Evolutionary conservation across 2,329 filamentous ascomycete genomes (phyloP).

Genomic region (Colletotrichum camelliae): DNA sequence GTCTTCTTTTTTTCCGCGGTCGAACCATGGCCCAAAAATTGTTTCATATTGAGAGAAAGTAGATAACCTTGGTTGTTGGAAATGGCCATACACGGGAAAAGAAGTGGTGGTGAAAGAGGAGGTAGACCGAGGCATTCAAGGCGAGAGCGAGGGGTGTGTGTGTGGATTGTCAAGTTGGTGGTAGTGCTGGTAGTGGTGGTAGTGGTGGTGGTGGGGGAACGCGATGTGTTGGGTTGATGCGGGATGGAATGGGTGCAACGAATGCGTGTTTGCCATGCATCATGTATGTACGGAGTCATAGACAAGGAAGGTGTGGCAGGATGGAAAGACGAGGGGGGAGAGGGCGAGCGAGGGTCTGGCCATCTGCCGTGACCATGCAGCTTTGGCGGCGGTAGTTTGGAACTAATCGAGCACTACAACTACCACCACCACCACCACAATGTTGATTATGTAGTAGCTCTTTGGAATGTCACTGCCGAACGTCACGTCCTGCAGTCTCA

Average conservation of each 20-base stretch:
- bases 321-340: not conserved
- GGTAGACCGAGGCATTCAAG: not conserved
- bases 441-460: not conserved
- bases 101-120: not conserved
- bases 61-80: not conserved
- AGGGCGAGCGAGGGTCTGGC: not conserved
- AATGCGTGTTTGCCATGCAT: not conserved
- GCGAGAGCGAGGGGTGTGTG: too few species aligned
- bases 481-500: not conserved
- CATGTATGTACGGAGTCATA: not conserved
- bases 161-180: not conserved
- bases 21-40: not conserved
- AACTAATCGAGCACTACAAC: not conserved
- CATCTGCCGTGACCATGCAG: not conserved
- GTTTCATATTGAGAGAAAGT: not conserved
- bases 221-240: not conserved
- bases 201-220: not conserved
- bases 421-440: not conserved
- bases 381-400: not conserved
- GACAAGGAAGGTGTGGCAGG: not conserved
- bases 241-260: not conserved
- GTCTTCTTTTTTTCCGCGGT: not conserved
- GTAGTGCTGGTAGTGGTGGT: not conserved
- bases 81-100: not conserved
- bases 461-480: not conserved